A percentile compares a stretch with the other conserved stretches of the same genome.
Conservation (phyloP, 257 asterid species). For the Nicotiana obtusifolia region DNA sequence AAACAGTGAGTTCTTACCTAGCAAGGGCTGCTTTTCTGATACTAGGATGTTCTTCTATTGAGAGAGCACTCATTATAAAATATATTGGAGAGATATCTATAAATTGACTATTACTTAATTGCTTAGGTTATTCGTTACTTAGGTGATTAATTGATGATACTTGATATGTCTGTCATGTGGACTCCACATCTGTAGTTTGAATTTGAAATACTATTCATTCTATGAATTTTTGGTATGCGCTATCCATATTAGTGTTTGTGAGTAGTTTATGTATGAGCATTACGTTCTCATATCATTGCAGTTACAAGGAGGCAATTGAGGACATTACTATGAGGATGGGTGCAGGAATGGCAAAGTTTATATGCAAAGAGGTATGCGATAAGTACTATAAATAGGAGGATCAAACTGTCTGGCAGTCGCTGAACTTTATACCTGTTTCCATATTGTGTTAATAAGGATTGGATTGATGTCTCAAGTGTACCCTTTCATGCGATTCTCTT, state of each 20-base stretch:
- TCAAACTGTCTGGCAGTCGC: background rate
- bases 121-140: no score
- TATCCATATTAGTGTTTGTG: background rate
- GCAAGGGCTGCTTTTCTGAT: constrained; percentile 8
- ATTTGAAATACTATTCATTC: background rate
- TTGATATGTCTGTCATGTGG: no score
- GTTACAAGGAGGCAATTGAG: constrained; percentile 91
- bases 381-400: background rate
- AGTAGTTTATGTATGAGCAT: background rate
- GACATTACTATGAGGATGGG: constrained; percentile 98
- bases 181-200: background rate
- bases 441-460: background rate
- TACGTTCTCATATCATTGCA: constrained; percentile 29
- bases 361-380: constrained; percentile 78
- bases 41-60: background rate
- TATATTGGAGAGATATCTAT: no score
- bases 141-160: no score
- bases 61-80: background rate
- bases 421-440: background rate
- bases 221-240: background rate
- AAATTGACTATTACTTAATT: no score
- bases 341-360: constrained; percentile 98
- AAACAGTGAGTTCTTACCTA: constrained; percentile 38
- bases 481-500: background rate
- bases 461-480: background rate